Base-by-base conservation (phyloP, 306 rosid species). In the Dryas octopetala region DNA sequence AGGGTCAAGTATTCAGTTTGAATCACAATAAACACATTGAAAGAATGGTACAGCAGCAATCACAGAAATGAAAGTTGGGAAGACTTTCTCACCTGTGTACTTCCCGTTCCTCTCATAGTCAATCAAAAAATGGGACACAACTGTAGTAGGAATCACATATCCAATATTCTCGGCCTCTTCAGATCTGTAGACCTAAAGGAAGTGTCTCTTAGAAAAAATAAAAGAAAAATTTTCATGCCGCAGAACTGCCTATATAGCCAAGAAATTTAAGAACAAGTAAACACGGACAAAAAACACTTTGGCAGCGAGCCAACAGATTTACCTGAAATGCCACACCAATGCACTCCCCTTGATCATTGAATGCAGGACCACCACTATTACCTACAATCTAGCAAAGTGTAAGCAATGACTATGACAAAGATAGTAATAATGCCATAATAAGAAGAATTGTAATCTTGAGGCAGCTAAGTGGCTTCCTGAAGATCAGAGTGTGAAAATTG, bases 241-340 rank as follows among this genome's bases (percentile, higher is more conserved):
- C 38, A 28, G 16, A 59, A 19, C 5, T 58, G 17, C 76, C 7
- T 26, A 23, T 6, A 46, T 15, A 23, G 57, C 76, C 45, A 59
- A 73, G 52, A 70, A 46, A 74, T 66, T 74, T 75, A 80, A 58
- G 77, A 67, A 67, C 62, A 7, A 65, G 65, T 47, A 51, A 8
- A 23, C 19, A 45, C 9, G 47, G 58, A 28, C 46, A 47, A 73
- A 28, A 32, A 46, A 58, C 81, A 78, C 43, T 45, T 70, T 59
- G 75, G 70, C 47, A 77, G 83, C 15, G 63, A 65, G 82, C 76
- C 78, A 75, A 52, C 87, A 81, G 83, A 80, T 81, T 76, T 87
- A 95, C 99, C 99, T 95, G 99, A 89, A 95, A 95, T n/a, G 99
- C 99, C 77, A 95, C 97, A 49, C 99, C 99, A 76, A 95, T 95